phyloP scores from a whole-genome alignment of 2,329 filamentous ascomycete species.

The Colletotrichum simmondsii region DNA sequence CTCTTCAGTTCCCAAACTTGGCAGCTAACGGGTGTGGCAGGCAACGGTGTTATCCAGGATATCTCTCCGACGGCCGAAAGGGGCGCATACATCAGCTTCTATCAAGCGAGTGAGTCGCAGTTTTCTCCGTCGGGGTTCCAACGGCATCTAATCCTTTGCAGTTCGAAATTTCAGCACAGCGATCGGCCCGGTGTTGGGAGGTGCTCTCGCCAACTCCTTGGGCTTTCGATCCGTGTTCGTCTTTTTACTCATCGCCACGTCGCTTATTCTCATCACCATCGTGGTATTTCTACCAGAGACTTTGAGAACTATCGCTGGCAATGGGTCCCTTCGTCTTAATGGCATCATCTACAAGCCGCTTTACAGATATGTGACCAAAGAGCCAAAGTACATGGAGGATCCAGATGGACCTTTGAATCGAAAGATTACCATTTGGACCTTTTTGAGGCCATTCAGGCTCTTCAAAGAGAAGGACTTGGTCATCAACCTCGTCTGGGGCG shows the following conservation, averaged over 20 bases:
- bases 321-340: conserved; percentile 38
- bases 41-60: conserved; percentile 45
- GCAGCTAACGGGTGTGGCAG: conserved; percentile 3
- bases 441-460: conserved; percentile 50
- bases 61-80: conserved; percentile 43
- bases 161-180: conserved; percentile 43
- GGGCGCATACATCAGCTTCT: conserved; percentile 44
- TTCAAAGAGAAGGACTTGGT: conserved; percentile 55
- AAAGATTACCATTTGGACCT: conserved; percentile 43
- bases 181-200: conserved; percentile 47
- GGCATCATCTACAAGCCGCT: conserved; percentile 43
- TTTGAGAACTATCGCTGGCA: conserved; percentile 40
- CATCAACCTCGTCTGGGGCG: conserved; percentile 53
- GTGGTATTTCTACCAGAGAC: conserved; percentile 43
- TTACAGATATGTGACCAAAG: conserved; percentile 32
- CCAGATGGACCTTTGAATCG: conserved; percentile 36
- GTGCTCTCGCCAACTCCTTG: conserved; percentile 39
- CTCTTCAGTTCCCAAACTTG: neutral
- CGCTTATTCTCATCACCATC: conserved; percentile 35
- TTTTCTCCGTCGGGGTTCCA: fast-evolving
- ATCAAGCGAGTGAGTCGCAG: conserved; percentile 42
- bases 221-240: conserved; percentile 34
- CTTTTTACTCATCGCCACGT: conserved; percentile 20
- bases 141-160: conserved; percentile 4
- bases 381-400: conserved; percentile 35